Conservation (phyloP, 2,329 filamentous ascomycete species). For the Cladophialophora immunda region DNA sequence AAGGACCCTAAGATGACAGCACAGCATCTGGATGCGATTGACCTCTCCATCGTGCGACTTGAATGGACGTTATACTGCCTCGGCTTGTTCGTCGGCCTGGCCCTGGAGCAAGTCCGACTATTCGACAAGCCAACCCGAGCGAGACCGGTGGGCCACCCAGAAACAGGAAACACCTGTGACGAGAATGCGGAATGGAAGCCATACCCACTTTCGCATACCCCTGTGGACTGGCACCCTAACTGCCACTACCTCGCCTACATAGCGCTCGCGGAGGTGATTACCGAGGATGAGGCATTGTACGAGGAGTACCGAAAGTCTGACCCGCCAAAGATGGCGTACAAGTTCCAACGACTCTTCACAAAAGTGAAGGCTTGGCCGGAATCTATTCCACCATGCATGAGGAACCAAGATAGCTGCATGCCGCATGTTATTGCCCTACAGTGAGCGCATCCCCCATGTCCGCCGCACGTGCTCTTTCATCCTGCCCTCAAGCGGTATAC, state of each 20-base stretch:
- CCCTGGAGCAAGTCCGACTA: conserved; percentile 38
- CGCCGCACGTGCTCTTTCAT: too few relatives aligned
- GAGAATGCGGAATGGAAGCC: conserved; percentile 44
- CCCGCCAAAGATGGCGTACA: conserved; percentile 27
- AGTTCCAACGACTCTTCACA: conserved; percentile 33
- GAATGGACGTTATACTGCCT: conserved; percentile 33
- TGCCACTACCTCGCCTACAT: conserved; percentile 42
- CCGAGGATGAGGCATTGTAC: conserved; percentile 21
- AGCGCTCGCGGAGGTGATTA: conserved; percentile 31
- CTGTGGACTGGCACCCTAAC: conserved; percentile 42
- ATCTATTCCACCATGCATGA: conserved; percentile 42
- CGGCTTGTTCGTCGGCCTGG: conserved; percentile 26
- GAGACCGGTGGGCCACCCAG: too few relatives aligned
- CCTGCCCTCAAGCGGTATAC: too few relatives aligned
- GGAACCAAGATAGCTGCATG: conserved; percentile 34
- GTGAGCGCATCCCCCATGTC: too few relatives aligned
- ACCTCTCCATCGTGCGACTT: conserved; percentile 19
- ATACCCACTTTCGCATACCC: conserved; percentile 39
- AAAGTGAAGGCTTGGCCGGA: conserved; percentile 43
- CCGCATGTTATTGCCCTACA: conserved; percentile 44
- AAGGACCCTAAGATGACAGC: conserved; percentile 14
- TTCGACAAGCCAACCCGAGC: conserved; percentile 28
- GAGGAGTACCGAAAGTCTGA: conserved; percentile 23
- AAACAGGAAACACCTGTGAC: too few relatives aligned
- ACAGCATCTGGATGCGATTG: conserved; percentile 17